Percentiles rank a stretch among this genome's conserved stretches.
phyloP scores from a whole-genome alignment of 139 green algal species.

The Edaphochlamys debaryana region DNA sequence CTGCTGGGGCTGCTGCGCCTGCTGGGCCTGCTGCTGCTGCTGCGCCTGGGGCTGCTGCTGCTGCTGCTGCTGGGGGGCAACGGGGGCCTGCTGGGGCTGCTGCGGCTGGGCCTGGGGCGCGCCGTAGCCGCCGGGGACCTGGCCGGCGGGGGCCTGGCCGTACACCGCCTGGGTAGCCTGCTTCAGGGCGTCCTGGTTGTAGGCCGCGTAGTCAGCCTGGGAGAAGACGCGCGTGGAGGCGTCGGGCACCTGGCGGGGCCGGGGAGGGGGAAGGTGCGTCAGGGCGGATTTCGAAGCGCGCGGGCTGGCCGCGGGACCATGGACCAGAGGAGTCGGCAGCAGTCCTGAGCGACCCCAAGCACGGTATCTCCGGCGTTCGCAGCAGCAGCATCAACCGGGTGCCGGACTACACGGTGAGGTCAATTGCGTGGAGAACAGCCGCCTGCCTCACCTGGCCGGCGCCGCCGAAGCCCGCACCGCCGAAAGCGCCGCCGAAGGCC shows the following conservation, averaged over 20 bases:
- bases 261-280: too few species aligned
- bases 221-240: conserved; percentile 12
- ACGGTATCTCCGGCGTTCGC: too few species aligned
- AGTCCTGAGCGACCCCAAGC: too few species aligned
- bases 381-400: too few species aligned
- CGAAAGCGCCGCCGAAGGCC: conserved; percentile 33
- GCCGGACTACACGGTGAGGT: too few species aligned
- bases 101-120: not conserved
- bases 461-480: conserved; percentile 14
- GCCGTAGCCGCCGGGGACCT: not conserved
- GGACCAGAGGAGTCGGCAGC: too few species aligned
- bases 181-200: conserved; percentile 44
- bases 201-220: conserved; percentile 14
- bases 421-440: too few species aligned
- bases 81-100: not conserved
- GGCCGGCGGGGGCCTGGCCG: conserved; percentile 1
- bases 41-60: not conserved
- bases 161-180: conserved; percentile 37
- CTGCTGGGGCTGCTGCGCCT: conserved; percentile 21
- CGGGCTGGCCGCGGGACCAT: too few species aligned
- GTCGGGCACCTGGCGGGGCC: conserved; percentile 28
- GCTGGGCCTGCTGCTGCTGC: conserved; percentile 5
- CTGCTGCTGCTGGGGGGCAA: not conserved
- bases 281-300: too few species aligned
- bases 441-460: too few species aligned